phyloP scores from a whole-genome alignment of 2,329 filamentous ascomycete genomes.

The Exophiala alcalophila region DNA sequence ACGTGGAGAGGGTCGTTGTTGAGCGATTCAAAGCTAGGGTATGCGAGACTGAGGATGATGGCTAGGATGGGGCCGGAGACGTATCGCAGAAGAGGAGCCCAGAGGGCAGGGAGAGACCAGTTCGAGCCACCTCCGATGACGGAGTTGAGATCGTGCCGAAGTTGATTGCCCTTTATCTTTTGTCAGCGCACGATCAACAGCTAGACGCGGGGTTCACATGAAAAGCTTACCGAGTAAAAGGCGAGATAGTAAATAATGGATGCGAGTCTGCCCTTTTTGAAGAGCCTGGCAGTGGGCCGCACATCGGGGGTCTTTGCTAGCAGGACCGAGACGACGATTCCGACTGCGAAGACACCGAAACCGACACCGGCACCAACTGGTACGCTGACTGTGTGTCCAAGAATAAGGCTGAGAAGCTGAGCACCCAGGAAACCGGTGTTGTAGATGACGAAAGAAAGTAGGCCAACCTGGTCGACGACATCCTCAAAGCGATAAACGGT shows the following conservation, averaged over 20 bases:
- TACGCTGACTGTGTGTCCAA: conserved; percentile 49
- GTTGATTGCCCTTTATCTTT: too few relatives aligned
- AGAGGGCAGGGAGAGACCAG: too few relatives aligned
- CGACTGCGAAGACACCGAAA: conserved; percentile 51
- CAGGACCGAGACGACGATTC: conserved; percentile 40
- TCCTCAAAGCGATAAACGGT: conserved; percentile 58
- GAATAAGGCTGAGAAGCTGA: conserved; percentile 51
- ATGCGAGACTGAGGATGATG: too few relatives aligned
- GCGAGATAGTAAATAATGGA: conserved; percentile 54
- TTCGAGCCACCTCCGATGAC: too few relatives aligned
- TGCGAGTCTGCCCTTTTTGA: conserved; percentile 38
- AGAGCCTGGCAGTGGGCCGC: conserved; percentile 44
- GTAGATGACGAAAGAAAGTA: conserved; percentile 48
- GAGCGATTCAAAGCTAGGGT: too few relatives aligned
- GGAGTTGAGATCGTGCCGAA: too few relatives aligned
- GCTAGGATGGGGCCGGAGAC: too few relatives aligned
- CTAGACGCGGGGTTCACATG: too few relatives aligned
- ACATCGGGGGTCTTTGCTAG: conserved; percentile 45
- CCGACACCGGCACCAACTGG: conserved; percentile 51
- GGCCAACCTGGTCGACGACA: conserved; percentile 51
- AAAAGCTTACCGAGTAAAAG: conserved; percentile 56
- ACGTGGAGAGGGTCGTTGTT: too few relatives aligned
- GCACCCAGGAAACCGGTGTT: conserved; percentile 55
- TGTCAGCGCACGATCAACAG: too few relatives aligned
- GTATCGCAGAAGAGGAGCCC: too few relatives aligned